phyloP scores from a whole-genome alignment of 1,284 basidiomycete genomes.

The Ustilago crameri region DNA sequence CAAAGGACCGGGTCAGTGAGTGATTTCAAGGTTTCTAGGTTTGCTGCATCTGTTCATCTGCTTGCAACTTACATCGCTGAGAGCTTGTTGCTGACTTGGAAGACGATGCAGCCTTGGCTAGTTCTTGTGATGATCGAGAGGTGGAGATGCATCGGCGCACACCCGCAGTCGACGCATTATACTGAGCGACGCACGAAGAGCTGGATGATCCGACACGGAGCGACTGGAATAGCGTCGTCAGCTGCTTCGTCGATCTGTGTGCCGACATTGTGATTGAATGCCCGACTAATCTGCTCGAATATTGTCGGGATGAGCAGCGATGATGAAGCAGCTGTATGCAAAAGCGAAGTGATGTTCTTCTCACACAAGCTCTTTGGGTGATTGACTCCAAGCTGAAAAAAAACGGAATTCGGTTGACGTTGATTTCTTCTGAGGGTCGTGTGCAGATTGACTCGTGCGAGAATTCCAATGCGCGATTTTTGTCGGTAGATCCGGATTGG shows the following conservation, averaged over 20 bases:
- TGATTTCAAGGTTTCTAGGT: too few species aligned
- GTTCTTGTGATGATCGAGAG: constrained; percentile 6
- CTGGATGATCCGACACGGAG: constrained; percentile 23
- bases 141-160: constrained; percentile 39
- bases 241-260: constrained; percentile 20
- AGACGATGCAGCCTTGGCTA: constrained; percentile 5
- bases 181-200: constrained; percentile 3
- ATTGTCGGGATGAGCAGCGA: neutral
- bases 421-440: constrained; percentile 26
- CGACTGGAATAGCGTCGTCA: constrained; percentile 40
- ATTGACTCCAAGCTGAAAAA: too few species aligned
- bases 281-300: neutral
- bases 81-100: constrained; percentile 10
- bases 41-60: too few species aligned
- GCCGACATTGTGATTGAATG: constrained; percentile 13
- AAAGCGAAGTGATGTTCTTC: too few species aligned
- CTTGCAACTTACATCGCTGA: constrained; percentile 32
- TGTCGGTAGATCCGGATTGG: constrained; percentile 13
- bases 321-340: neutral
- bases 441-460: constrained; percentile 31
- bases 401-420: neutral
- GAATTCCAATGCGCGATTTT: neutral
- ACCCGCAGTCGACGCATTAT: constrained; percentile 9
- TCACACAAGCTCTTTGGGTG: too few species aligned
- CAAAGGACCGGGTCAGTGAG: too few species aligned